Base-by-base conservation (phyloP, 23 red algal genomes). In the Gracilaria gracilis region DNA sequence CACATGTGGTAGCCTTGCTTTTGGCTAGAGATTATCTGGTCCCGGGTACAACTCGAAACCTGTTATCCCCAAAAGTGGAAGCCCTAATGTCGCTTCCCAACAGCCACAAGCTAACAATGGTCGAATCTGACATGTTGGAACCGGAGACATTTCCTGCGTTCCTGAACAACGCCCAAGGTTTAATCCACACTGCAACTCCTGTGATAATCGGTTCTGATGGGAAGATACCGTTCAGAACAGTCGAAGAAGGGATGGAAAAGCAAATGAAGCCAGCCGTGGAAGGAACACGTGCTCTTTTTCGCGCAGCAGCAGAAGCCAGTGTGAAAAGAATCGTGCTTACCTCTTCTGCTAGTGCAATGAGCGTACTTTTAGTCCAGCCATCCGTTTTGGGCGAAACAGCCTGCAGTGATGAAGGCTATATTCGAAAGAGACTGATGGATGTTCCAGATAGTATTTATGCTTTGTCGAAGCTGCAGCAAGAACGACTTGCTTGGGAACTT, bases 261-360 rank as follows among this genome's bases (percentile, higher is more conserved):
- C 81, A 85, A 48, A 9, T 85, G 2, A 85, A 85, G 38, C 81
- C 81, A 17, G 81, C 81, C 16, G 81, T 85, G 9, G 61, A 64
- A 9, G 81, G 81, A 69, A 85, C 81, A 6, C 40, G 59, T 35
- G 33, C 36, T 32, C 65, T 85, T 17, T 61, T 85, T 31, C 59
- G 51, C 7, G 57, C 65, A 4, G 81, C 81, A 12, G 81, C 81
- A 21, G 61, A 85, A 67, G 81, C 65, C n/a, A 61, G 81, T 19
- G 59, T 85, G 31, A 62, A 33, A 27, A 69, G 38, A 67, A 47
- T 85, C 14, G 61, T 85, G 40, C 65, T 85, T 20, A 85, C 81
- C 9, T 85, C 81, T 40, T 85, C 81, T n/a, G 65, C 61, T 11
- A 62, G 39, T 55, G 81, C 81, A 51, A 85, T 85, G 33, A 69